These are phyloP conservation scores for Kurtzmaniella natalensis DNA, from an alignment of 1,139 yeast genomes.

Conservation along the genomic window DNA sequence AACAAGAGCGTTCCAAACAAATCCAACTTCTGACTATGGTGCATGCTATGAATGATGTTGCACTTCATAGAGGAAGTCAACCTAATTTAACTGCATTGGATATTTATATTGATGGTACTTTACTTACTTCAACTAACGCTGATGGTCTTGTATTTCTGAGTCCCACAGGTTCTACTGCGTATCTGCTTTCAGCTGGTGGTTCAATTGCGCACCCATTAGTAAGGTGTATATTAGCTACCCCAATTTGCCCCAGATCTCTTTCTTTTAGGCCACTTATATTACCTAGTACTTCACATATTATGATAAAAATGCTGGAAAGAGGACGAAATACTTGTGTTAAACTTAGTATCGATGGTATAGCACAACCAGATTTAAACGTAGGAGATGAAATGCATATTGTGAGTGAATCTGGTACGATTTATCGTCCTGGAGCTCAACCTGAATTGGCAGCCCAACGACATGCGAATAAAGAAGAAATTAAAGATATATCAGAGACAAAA, in stretches of 20 bases:
- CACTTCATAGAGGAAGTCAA: conserved; percentile 81
- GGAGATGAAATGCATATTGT: conserved; percentile 79
- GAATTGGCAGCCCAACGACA: neutral
- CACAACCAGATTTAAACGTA: conserved; percentile 59
- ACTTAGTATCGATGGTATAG: conserved; percentile 76
- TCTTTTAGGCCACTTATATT: conserved; percentile 82
- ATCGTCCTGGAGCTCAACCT: conserved; percentile 29
- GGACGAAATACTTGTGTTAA: conserved; percentile 44
- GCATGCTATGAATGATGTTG: conserved; percentile 90
- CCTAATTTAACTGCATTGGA: conserved; percentile 85
- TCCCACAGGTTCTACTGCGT: conserved; percentile 96
- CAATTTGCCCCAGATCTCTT: conserved; percentile 85
- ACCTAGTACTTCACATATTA: conserved; percentile 69
- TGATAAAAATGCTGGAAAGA: conserved; percentile 57
- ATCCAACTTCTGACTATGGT: conserved; percentile 24
- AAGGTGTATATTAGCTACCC: conserved; percentile 76
- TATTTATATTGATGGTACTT: conserved; percentile 74
- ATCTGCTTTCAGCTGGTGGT: conserved; percentile 86
- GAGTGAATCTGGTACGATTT: conserved; percentile 54
- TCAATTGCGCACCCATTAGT: conserved; percentile 88
- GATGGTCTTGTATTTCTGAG: conserved; percentile 85
- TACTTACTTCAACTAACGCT: conserved; percentile 83
- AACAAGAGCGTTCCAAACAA: conserved; percentile 9
- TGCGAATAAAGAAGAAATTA: conserved; percentile 4
- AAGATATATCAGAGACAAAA: neutral